Base-by-base conservation (phyloP, 2,329 filamentous ascomycete genomes). In the Zymoseptoria brevis region DNA sequence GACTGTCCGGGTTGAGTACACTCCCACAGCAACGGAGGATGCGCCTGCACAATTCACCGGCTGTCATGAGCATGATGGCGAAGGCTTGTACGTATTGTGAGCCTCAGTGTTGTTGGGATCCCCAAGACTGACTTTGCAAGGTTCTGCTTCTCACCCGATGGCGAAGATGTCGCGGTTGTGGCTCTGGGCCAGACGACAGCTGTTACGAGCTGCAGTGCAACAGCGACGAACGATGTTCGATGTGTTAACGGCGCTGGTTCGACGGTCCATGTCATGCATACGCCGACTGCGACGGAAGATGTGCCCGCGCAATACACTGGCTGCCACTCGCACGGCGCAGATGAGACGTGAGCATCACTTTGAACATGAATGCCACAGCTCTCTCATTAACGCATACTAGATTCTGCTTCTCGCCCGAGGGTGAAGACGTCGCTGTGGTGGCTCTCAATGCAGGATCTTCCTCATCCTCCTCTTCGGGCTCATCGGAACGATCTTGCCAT, bases 51-150 rank as follows among this genome's bases (percentile, higher is more conserved):
- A 57, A 24, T 88, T 84, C 66, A 88, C 84, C 0, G 83, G 74
- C 57, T 89, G 87, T 68, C 86, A 89, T 69, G 66, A 73, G 1
- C 86, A 89, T 72, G 84, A 76, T 11, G 67, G 16, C 13, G 45
- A 71, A 4, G 78, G 84, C 53, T 77, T 79, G 85, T 88, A 75
- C 66, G 60, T 55, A 19, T n/a, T n/a, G n/a, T n/a, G n/a, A n/a
- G n/a, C n/a, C n/a, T n/a, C n/a, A n/a, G n/a, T n/a, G n/a, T n/a
- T n/a, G n/a, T n/a, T n/a, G n/a, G n/a, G n/a, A n/a, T n/a, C n/a
- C n/a, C n/a, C n/a, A n/a, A n/a, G n/a, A n/a, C n/a, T n/a, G n/a
- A n/a, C n/a, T n/a, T n/a, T n/a, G n/a, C n/a, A n/a, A n/a, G n/a
- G n/a, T n/a, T n/a, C n/a, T n/a, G n/a, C n/a, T n/a, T n/a, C n/a